Evolutionary conservation across 2,329 filamentous ascomycete genomes (phyloP).

Genomic region (Cladosporium sp.): DNA sequence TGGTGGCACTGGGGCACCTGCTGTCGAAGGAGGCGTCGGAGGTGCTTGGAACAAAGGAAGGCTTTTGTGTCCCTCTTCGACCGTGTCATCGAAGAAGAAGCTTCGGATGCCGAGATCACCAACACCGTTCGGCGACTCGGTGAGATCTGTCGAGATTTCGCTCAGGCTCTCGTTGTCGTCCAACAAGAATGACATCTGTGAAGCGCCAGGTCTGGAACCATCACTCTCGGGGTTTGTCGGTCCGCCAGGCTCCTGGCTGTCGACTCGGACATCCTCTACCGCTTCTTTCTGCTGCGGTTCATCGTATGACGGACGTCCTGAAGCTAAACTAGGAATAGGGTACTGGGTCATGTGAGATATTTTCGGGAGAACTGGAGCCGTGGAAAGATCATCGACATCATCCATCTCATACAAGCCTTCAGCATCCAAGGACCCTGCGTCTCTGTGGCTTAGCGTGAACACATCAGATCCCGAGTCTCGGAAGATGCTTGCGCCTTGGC

Average conservation of each 20-base stretch:
- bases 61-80: conserved; percentile 40
- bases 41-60: conserved; percentile 36
- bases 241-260: not conserved
- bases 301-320: conserved; percentile 6
- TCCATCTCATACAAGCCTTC: conserved; percentile 13
- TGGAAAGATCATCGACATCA: conserved; percentile 12
- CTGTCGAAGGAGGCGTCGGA: conserved; percentile 47
- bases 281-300: not conserved
- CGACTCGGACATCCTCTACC: not conserved
- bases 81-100: conserved; percentile 52
- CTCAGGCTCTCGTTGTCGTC: conserved; percentile 58
- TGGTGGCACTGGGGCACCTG: conserved; percentile 27
- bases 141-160: conserved; percentile 55
- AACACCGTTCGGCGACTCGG: conserved; percentile 45
- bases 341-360: conserved; percentile 20
- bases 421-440: not conserved
- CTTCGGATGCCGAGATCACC: conserved; percentile 46
- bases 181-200: conserved; percentile 51
- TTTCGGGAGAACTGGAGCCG: conserved; percentile 23
- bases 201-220: conserved; percentile 7
- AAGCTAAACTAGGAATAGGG: conserved; percentile 20
- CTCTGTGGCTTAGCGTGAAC: conserved; percentile 2
- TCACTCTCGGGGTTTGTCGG: not conserved
- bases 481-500: conserved; percentile 38
- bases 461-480: conserved; percentile 28